phyloP scores from a whole-genome alignment of 345 rosid species.

The Ceriops tagal region DNA sequence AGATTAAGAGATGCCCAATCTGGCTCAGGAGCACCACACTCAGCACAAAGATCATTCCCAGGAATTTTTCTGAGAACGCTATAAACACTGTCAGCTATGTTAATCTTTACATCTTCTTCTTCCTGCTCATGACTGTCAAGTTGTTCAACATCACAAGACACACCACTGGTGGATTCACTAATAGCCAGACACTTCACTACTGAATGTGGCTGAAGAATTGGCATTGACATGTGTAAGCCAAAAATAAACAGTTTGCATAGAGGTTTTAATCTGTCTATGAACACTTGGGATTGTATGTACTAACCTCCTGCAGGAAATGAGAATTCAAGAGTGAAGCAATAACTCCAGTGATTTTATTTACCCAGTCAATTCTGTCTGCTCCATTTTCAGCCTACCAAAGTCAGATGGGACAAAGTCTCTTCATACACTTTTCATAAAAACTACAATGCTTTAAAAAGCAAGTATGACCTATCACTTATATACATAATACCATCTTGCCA shows the following conservation, averaged over 20 bases:
- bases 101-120: conserved; percentile 26
- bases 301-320: conserved; percentile 68
- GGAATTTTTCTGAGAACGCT: conserved; percentile 54
- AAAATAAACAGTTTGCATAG: background rate
- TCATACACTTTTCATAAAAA: background rate
- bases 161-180: conserved; percentile 26
- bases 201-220: conserved; percentile 43
- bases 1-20: conserved; percentile 96
- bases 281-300: background rate
- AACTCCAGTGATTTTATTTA: conserved; percentile 65
- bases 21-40: conserved; percentile 71
- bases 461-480: no score
- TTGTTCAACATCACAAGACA: conserved; percentile 31
- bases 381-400: conserved; percentile 76
- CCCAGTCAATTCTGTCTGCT: conserved; percentile 84
- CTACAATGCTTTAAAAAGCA: no score
- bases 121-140: conserved; percentile 18
- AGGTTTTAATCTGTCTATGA: conserved; percentile 2
- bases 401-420: conserved; percentile 3
- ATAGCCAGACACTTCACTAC: conserved; percentile 32
- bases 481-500: no score
- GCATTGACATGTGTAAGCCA: conserved; percentile 16
- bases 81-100: conserved; percentile 42
- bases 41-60: conserved; percentile 80
- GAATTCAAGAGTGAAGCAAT: conserved; percentile 68